Conservation (phyloP, 495 filamentous ascomycete genomes). For the Talaromyces proteolyticus region DNA sequence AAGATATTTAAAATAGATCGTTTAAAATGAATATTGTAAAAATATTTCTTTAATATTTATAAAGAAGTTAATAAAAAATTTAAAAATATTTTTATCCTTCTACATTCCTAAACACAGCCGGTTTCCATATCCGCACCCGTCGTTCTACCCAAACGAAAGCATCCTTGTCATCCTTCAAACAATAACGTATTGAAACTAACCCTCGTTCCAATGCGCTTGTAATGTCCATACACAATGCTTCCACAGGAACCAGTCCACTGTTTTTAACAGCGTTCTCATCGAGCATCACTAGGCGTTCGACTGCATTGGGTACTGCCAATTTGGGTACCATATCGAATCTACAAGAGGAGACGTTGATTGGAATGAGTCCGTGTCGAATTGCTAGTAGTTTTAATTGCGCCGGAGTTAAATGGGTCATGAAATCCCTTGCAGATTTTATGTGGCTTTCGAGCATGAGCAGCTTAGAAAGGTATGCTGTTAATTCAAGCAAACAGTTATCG, state of each 20-base stretch:
- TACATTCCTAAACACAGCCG: background rate
- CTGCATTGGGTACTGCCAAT: too few relatives aligned
- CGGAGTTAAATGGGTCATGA: background rate
- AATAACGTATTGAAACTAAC: background rate
- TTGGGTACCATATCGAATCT: too few relatives aligned
- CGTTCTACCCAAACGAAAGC: conserved; percentile 1
- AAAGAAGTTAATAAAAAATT: too few relatives aligned
- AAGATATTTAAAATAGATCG: too few relatives aligned
- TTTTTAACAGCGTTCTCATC: background rate
- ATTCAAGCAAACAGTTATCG: background rate
- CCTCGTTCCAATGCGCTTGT: background rate
- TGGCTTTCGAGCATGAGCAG: background rate
- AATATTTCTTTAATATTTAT: too few relatives aligned
- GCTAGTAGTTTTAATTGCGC: background rate
- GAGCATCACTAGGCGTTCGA: background rate
- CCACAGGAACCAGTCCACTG: background rate
- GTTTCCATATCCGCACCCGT: background rate
- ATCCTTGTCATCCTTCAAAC: background rate
- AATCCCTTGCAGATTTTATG: background rate
- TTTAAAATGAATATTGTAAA: too few relatives aligned
- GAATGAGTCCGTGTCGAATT: background rate
- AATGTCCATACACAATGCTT: background rate
- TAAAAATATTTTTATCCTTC: too few relatives aligned
- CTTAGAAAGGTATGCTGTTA: background rate
- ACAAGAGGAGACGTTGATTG: too few relatives aligned